These are phyloP conservation scores for Calocera viscosa DNA, from an alignment of 768 basidiomycete species.

Conservation along the genomic window DNA sequence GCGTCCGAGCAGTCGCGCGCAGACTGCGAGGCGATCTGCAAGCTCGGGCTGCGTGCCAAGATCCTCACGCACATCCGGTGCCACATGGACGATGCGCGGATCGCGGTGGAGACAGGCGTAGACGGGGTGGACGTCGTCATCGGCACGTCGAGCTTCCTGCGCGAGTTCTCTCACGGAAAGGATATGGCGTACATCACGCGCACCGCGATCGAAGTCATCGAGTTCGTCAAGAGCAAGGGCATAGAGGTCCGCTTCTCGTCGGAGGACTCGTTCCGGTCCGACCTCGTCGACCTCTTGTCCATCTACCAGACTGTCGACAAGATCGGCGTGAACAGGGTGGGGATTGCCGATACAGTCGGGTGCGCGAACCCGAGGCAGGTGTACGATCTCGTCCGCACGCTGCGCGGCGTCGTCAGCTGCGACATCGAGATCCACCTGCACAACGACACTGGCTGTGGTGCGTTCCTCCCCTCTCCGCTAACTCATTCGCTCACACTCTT, in stretches of 20 bases:
- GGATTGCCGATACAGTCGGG: constrained; percentile 97
- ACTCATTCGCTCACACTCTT: constrained; percentile 8
- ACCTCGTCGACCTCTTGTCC: constrained; percentile 93
- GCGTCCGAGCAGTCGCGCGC: constrained; percentile 88
- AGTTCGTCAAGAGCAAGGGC: constrained; percentile 98
- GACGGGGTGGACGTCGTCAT: constrained; percentile 99
- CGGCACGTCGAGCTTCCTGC: constrained; percentile 95
- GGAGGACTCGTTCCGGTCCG: constrained; percentile 98
- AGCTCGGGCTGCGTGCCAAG: constrained; percentile 90
- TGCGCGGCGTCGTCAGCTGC: constrained; percentile 89
- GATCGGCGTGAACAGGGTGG: constrained; percentile 96
- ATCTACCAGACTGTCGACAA: constrained; percentile 99
- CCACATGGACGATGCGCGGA: constrained; percentile 98
- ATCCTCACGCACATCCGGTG: constrained; percentile 98
- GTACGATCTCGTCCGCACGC: constrained; percentile 92
- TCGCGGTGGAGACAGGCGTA: constrained; percentile 97
- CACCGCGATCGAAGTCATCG: constrained; percentile 95
- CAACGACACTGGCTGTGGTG: constrained; percentile 85
- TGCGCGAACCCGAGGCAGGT: constrained; percentile 98
- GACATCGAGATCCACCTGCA: constrained; percentile 98
- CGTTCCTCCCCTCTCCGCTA: constrained; percentile 30
- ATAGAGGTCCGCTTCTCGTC: constrained; percentile 99
- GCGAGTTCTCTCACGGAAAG: constrained; percentile 99
- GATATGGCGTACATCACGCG: constrained; percentile 99
- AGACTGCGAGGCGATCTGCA: constrained; percentile 98